Conservation (phyloP, 441 rosid genomes). For the Adansonia grandidieri region DNA sequence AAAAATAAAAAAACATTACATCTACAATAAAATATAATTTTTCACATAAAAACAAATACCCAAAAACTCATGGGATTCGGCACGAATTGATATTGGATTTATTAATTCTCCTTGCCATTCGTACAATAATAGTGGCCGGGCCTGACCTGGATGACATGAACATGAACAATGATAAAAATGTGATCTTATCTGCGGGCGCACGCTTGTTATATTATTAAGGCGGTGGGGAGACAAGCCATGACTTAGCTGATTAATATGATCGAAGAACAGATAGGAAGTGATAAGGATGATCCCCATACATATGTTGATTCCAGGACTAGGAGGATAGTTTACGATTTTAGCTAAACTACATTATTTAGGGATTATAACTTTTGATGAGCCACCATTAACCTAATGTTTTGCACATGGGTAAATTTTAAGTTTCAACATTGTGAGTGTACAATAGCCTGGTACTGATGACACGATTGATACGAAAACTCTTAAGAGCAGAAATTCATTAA, state of each 20-base stretch:
- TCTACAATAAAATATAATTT: too few species aligned
- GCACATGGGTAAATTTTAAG: not conserved
- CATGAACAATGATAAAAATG: not conserved
- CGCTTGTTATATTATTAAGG: slow-evolving; percentile 14
- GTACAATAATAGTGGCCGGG: not conserved
- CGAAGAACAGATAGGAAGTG: not conserved
- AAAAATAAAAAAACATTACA: too few species aligned
- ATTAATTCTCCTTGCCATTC: slow-evolving; percentile 17
- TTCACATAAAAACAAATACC: too few species aligned
- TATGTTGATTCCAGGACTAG: not conserved
- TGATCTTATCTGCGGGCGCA: not conserved
- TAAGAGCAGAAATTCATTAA: not conserved
- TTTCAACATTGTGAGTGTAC: slow-evolving; percentile 7
- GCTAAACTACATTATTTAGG: not conserved
- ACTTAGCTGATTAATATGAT: not conserved
- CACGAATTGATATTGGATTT: not conserved
- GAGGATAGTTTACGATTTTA: not conserved
- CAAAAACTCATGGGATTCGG: too few species aligned
- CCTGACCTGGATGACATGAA: not conserved
- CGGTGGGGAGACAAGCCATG: not conserved
- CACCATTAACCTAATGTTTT: not conserved
- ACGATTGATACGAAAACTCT: slow-evolving; percentile 26
- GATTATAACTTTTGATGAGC: not conserved
- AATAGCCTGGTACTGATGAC: slow-evolving; percentile 20
- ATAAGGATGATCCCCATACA: not conserved